Evolutionary conservation across 306 rosid genomes (phyloP).

Genomic region (Hippophae rhamnoides): DNA sequence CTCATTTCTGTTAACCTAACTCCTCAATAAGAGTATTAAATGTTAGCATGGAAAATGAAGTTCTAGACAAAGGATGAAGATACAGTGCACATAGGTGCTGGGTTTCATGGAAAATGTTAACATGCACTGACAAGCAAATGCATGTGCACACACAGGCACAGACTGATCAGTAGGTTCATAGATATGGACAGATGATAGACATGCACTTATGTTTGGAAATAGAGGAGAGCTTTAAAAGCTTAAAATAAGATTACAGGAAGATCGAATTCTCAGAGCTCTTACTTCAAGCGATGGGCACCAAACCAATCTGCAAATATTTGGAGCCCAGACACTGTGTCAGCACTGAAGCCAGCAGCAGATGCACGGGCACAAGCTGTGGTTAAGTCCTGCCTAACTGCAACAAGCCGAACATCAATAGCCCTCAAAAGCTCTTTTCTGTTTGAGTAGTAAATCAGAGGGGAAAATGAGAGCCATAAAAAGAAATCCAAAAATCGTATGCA

Average conservation of each 20-base stretch:
- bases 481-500: background rate
- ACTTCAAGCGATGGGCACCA: constrained; percentile 70
- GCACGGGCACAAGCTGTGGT: constrained; percentile 67
- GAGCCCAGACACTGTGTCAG: constrained; percentile 56
- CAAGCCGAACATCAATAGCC: constrained; percentile 84
- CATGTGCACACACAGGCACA: too few relatives aligned
- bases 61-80: too few relatives aligned
- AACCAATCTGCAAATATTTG: constrained; percentile 67
- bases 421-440: constrained; percentile 84
- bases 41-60: too few relatives aligned
- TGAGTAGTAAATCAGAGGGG: constrained; percentile 5
- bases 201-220: too few relatives aligned
- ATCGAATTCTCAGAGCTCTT: constrained; percentile 25
- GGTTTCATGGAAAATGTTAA: too few relatives aligned
- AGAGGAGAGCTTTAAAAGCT: background rate
- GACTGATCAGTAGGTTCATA: too few relatives aligned
- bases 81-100: too few relatives aligned
- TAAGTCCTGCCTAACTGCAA: constrained; percentile 77
- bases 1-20: too few relatives aligned
- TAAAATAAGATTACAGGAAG: background rate
- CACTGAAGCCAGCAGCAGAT: constrained; percentile 77
- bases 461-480: background rate
- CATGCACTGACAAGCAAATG: too few relatives aligned
- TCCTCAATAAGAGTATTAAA: too few relatives aligned
- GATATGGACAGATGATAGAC: too few relatives aligned